Conservation (phyloP, 345 rosid species). For the Turnera subulata region DNA sequence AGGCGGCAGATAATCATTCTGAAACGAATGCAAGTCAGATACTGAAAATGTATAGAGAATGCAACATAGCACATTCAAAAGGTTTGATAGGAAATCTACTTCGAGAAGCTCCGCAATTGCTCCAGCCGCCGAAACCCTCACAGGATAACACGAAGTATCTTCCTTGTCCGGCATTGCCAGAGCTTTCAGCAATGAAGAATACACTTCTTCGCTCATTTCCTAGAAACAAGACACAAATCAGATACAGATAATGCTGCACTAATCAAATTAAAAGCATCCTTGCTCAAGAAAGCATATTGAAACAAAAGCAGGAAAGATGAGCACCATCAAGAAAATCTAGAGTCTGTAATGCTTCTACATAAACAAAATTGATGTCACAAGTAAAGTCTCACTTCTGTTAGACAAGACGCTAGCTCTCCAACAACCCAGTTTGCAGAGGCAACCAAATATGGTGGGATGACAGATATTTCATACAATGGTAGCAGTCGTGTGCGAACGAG, state of each 20-base stretch:
- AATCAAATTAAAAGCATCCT: background rate
- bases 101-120: slow-evolving; percentile 66
- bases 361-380: slow-evolving; percentile 9
- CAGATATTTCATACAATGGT: slow-evolving; percentile 50
- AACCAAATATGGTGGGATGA: slow-evolving; percentile 59
- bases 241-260: slow-evolving; percentile 2
- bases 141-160: slow-evolving; percentile 64
- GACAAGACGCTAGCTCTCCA: slow-evolving; percentile 75
- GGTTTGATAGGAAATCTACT: slow-evolving; percentile 34
- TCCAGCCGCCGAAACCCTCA: slow-evolving; percentile 77
- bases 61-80: slow-evolving; percentile 10
- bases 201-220: slow-evolving; percentile 64
- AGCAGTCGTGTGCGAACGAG: slow-evolving; percentile 54
- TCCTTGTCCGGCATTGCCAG: slow-evolving; percentile 52
- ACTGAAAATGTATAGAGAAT: slow-evolving; percentile 4
- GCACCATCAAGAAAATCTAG: slow-evolving; percentile 1
- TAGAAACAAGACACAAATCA: slow-evolving; percentile 30
- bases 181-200: slow-evolving; percentile 73
- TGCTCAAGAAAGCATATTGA: background rate
- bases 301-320: slow-evolving; percentile 6
- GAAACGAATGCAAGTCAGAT: slow-evolving; percentile 25
- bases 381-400: slow-evolving; percentile 54
- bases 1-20: slow-evolving; percentile 78
- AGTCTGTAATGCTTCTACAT: slow-evolving; percentile 5
- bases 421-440: slow-evolving; percentile 85